Percentiles rank a stretch among this genome's conserved stretches.
These are phyloP conservation scores for Celoporthe dispersa DNA, from an alignment of 2,329 filamentous ascomycete genomes.

Conservation along the genomic window DNA sequence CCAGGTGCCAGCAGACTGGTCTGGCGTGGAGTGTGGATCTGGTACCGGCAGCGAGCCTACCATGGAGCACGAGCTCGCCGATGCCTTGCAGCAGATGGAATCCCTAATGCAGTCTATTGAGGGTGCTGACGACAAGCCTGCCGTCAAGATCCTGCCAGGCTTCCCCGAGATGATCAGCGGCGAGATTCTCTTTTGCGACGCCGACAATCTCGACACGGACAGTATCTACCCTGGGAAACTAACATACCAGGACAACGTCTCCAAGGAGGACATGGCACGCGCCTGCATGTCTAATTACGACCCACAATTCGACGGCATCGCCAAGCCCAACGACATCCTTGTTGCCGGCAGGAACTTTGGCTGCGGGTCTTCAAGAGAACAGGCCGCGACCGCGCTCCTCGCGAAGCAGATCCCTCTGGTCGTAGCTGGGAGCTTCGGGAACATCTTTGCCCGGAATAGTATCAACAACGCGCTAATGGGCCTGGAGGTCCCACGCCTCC, in stretches of 20 bases:
- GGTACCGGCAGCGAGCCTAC: neutral
- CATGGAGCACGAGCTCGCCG: neutral
- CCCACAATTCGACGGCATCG: constrained; percentile 64
- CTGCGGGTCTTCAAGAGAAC: constrained; percentile 80
- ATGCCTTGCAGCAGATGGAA: neutral
- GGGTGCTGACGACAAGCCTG: neutral
- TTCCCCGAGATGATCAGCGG: constrained; percentile 84
- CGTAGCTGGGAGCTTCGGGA: constrained; percentile 79
- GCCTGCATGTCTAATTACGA: constrained; percentile 98
- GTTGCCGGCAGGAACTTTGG: constrained; percentile 91
- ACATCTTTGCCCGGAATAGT: constrained; percentile 79
- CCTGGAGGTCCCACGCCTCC: constrained; percentile 71
- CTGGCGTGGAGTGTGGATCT: constrained; percentile 48
- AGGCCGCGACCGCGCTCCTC: constrained; percentile 85
- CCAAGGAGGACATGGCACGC: constrained; percentile 72
- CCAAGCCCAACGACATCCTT: constrained; percentile 75
- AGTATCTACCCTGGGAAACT: constrained; percentile 88
- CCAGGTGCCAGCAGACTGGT: constrained; percentile 62
- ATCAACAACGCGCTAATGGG: constrained; percentile 81
- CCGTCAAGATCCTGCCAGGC: constrained; percentile 55
- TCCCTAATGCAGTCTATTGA: neutral
- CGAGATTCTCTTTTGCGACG: constrained; percentile 87
- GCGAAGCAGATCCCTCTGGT: constrained; percentile 82
- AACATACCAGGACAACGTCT: constrained; percentile 87
- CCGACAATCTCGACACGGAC: constrained; percentile 85